Percentiles rank a stretch among this genome's conserved stretches.
These are phyloP conservation scores for Aspergillus uvarum DNA, from an alignment of 2,329 filamentous ascomycete species.

Conservation along the genomic window DNA sequence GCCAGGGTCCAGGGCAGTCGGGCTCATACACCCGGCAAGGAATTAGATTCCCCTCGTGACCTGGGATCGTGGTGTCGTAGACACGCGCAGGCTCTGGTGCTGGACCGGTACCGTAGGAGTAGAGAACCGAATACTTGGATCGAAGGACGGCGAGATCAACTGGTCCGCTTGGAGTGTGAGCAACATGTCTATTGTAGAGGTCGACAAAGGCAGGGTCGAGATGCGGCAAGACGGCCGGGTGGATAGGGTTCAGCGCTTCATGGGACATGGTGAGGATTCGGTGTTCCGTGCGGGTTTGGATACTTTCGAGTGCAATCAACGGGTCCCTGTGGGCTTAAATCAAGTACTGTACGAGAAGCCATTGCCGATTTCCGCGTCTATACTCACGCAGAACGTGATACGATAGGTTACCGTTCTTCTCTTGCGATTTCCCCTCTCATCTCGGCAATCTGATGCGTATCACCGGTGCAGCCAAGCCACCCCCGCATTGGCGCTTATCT, in stretches of 20 bases:
- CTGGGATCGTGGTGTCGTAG: constrained; percentile 41
- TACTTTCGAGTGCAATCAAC: too few species aligned
- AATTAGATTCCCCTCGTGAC: constrained; percentile 34
- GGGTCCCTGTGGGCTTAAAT: too few species aligned
- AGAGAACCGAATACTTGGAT: constrained; percentile 46
- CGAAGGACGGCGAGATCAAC: constrained; percentile 44
- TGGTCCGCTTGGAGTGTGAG: constrained; percentile 42
- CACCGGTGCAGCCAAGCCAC: neutral
- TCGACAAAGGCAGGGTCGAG: constrained; percentile 51
- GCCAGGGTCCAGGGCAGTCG: constrained; percentile 41
- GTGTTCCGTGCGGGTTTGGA: neutral
- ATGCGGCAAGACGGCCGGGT: constrained; percentile 48
- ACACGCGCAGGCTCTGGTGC: constrained; percentile 43
- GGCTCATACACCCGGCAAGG: constrained; percentile 50
- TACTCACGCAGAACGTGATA: neutral
- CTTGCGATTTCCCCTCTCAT: too few species aligned
- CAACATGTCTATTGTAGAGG: constrained; percentile 50
- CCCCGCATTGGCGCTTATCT: constrained; percentile 26
- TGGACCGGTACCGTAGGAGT: constrained; percentile 47
- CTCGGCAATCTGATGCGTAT: too few species aligned
- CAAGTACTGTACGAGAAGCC: too few species aligned
- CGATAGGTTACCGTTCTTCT: too few species aligned
- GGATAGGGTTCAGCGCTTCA: constrained; percentile 51
- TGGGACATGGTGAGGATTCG: constrained; percentile 22
- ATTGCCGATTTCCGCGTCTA: too few species aligned